Evolutionary conservation across 2,329 filamentous ascomycete genomes (phyloP), one percentile per base, ranked within the genome.

Genomic region (Xylariaceae sp.): DNA sequence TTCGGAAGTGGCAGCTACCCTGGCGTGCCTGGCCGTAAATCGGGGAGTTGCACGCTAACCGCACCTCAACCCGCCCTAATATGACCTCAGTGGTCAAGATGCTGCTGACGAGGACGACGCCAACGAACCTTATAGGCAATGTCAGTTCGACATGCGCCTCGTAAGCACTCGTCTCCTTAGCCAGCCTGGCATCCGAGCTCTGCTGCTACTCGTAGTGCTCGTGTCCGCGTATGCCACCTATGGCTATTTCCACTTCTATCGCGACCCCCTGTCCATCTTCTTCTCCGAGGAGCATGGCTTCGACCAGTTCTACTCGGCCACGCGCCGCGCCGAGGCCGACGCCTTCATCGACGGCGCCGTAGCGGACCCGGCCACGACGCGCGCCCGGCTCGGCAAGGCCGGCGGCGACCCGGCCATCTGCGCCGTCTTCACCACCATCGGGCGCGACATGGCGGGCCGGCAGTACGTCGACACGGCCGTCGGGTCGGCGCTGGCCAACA

Each of bases 401-500:
- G 45, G 46, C 18, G 31, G 36, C 11, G 21, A 37, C 16, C 47
- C 50, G 6, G 32, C 43, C 32, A 49, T 55, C 9, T 55, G 52
- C 23, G 50, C 50, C 15, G 45, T 52, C 5, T 52, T 55, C 38
- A 41, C 52, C 24, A 55, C 52, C 1, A 42, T 53, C 6, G 49
- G 44, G 15, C 44, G 52, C 18, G 40, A 49, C 21, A 45, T 53
- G 35, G 40, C 38, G 13, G 49, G 50, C 2, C 42, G 50, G 8
- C 51, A 54, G 11, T 57, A 57, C 24, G 37, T 57, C 31, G 53
- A 55, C 29, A 53, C 43, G 15, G 54, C 54, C 5, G 45, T 57
- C 7, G 52, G 50, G 3, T 55, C 52, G 3, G 50, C 52, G 34
- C 35, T 55, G 11, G 50, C 51, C 13, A 55, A 55, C 31, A 47